Evolutionary conservation across 2,329 filamentous ascomycete species (phyloP).

Genomic region (Beauveria rudraprayagi): DNA sequence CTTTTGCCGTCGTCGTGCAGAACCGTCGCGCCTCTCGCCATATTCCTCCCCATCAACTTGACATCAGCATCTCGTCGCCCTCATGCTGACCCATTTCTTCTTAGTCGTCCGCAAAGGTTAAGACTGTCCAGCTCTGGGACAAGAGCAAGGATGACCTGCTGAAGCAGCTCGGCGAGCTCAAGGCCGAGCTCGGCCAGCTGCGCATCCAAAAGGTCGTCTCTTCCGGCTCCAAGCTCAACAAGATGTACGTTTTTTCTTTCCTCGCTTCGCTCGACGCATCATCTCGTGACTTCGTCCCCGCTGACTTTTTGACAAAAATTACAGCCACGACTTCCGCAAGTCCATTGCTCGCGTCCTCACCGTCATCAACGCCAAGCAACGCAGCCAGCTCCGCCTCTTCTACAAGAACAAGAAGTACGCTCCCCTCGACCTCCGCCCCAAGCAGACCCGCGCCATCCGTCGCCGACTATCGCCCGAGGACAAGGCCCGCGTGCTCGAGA

Average conservation of each 20-base stretch:
- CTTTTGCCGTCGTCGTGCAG: not conserved
- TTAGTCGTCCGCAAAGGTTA: slow-evolving; percentile 61
- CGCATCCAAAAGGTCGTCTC: slow-evolving; percentile 98
- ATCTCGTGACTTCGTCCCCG: not conserved
- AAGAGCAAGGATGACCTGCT: slow-evolving; percentile 99
- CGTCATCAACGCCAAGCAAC: slow-evolving; percentile 99
- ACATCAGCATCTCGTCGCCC: not conserved
- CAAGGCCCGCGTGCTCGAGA: slow-evolving; percentile 74
- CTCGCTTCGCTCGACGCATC: not conserved
- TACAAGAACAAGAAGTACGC: slow-evolving; percentile 99
- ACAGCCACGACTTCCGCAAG: slow-evolving; percentile 99
- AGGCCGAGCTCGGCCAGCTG: slow-evolving; percentile 92
- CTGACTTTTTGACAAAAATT: not conserved
- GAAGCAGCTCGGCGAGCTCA: slow-evolving; percentile 91
- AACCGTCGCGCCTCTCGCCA: not conserved
- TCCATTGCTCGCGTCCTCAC: slow-evolving; percentile 98
- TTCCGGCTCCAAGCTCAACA: slow-evolving; percentile 90
- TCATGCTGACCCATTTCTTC: slow-evolving; percentile 1
- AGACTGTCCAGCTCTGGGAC: slow-evolving; percentile 93
- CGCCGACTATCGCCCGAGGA: slow-evolving; percentile 91
- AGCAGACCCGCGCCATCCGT: slow-evolving; percentile 97
- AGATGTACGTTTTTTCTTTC: slow-evolving; percentile 62
- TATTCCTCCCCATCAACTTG: not conserved
- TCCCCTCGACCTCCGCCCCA: slow-evolving; percentile 94
- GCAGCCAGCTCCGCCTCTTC: slow-evolving; percentile 94